Percentiles rank a stretch among this genome's conserved stretches.
Conservation (phyloP, 495 filamentous ascomycete species). For the Geoglossum glabrum region DNA sequence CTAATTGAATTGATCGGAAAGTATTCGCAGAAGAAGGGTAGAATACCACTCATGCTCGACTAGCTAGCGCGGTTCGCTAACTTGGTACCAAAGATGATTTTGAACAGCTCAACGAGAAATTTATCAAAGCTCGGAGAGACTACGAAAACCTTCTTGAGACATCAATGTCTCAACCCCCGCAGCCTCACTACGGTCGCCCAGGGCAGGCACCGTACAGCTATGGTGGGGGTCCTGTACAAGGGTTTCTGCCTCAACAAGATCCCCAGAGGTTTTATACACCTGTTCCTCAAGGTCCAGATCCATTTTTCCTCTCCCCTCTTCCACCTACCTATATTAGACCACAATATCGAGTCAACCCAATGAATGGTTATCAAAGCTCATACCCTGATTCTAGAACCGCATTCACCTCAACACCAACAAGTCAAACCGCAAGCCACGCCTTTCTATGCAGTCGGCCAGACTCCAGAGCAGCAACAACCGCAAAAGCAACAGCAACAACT, state of each 20-base stretch:
- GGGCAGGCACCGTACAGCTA: conserved; percentile 44
- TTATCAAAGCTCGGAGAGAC: conserved; percentile 93
- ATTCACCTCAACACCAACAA: conserved; percentile 16
- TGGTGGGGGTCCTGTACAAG: conserved; percentile 18
- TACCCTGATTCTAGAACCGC: conserved; percentile 15
- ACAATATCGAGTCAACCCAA: neutral
- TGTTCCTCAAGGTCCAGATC: conserved; percentile 25
- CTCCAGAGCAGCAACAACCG: conserved; percentile 15
- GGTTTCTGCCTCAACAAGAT: conserved; percentile 33
- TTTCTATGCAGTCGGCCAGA: conserved; percentile 18
- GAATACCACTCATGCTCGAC: neutral
- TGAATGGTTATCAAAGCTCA: conserved; percentile 1
- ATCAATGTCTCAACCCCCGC: conserved; percentile 78
- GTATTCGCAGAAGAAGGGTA: conserved; percentile 98
- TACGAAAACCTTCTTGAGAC: conserved; percentile 91
- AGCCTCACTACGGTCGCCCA: conserved; percentile 49
- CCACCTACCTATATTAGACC: neutral
- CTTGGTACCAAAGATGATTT: conserved; percentile 59
- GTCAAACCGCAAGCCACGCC: conserved; percentile 14
- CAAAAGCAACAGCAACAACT: neutral
- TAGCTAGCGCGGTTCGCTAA: neutral
- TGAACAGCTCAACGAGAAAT: conserved; percentile 94
- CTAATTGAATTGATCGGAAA: conserved; percentile 96
- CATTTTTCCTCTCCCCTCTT: conserved; percentile 7
- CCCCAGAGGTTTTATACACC: conserved; percentile 55